These are phyloP conservation scores for Anisodus tanguticus DNA, from an alignment of 257 asterid genomes.

Conservation along the genomic window DNA sequence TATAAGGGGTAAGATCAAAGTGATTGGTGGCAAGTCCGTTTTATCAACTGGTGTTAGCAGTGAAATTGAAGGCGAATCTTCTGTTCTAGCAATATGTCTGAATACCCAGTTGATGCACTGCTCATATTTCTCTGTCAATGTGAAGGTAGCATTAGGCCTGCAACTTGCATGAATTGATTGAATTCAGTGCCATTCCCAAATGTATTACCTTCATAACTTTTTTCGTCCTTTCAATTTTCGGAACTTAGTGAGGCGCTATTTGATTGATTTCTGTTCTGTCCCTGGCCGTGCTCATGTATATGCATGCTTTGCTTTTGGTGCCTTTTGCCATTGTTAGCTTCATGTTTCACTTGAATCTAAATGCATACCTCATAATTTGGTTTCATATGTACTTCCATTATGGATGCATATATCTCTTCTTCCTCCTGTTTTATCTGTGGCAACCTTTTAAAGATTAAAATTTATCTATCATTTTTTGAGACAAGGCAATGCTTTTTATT, in stretches of 20 bases:
- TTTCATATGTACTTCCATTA: slow-evolving; percentile 22
- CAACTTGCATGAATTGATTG: background rate
- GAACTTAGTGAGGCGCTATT: background rate
- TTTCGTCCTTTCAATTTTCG: background rate
- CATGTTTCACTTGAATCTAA: slow-evolving; percentile 17
- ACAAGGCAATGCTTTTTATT: background rate
- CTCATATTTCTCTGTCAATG: background rate
- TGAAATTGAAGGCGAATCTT: background rate
- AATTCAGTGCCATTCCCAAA: slow-evolving; percentile 13
- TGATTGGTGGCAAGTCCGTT: background rate
- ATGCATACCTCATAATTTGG: background rate
- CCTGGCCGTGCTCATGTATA: background rate
- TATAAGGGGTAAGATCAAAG: background rate
- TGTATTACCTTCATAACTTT: background rate
- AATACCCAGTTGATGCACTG: background rate
- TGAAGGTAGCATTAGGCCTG: background rate
- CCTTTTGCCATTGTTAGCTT: background rate
- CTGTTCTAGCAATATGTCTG: background rate
- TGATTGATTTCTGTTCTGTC: background rate
- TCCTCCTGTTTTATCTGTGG: slow-evolving; percentile 5
- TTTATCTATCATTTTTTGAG: background rate
- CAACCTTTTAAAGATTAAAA: background rate
- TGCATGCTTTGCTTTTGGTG: slow-evolving; percentile 16
- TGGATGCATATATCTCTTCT: background rate
- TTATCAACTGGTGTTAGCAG: background rate